These are phyloP conservation scores for Fusarium piperis DNA, from an alignment of 2,329 filamentous ascomycete species.

Conservation along the genomic window DNA sequence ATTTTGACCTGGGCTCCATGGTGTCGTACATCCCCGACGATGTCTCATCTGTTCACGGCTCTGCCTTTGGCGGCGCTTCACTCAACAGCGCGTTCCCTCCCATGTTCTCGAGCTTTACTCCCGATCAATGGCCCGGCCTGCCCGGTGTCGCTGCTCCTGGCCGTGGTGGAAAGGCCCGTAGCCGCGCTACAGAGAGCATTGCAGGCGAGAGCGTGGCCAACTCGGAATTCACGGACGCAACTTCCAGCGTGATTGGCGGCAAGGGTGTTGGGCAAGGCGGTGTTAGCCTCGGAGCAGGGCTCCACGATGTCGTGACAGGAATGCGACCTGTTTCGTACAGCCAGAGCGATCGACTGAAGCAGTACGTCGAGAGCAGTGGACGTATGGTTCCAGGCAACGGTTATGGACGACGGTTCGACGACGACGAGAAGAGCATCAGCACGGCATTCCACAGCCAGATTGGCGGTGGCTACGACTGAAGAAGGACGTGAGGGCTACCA, in stretches of 20 bases:
- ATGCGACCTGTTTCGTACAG: slow-evolving; percentile 68
- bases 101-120: slow-evolving; percentile 93
- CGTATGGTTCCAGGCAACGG: slow-evolving; percentile 74
- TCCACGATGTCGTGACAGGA: slow-evolving; percentile 78
- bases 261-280: slow-evolving; percentile 84
- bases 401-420: slow-evolving; percentile 79
- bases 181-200: slow-evolving; percentile 77
- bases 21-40: slow-evolving; percentile 97
- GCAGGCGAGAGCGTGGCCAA: slow-evolving; percentile 93
- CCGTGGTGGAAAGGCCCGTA: slow-evolving; percentile 74
- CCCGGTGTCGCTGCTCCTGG: slow-evolving; percentile 68
- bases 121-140: slow-evolving; percentile 88
- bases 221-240: slow-evolving; percentile 88
- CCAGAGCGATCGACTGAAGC: slow-evolving; percentile 81
- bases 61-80: slow-evolving; percentile 85
- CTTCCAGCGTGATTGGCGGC: slow-evolving; percentile 78
- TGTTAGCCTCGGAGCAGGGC: slow-evolving; percentile 83
- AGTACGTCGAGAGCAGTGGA: slow-evolving; percentile 89
- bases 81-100: slow-evolving; percentile 80
- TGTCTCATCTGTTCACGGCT: slow-evolving; percentile 94
- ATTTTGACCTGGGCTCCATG: slow-evolving; percentile 84
- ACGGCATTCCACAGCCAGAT: slow-evolving; percentile 97
- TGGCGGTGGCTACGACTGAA: slow-evolving; percentile 69
- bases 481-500: slow-evolving; percentile 37
- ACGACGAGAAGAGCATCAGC: slow-evolving; percentile 95